These are phyloP conservation scores for Cytospora schulzeri DNA, from an alignment of 2,329 filamentous ascomycete genomes.

Conservation along the genomic window DNA sequence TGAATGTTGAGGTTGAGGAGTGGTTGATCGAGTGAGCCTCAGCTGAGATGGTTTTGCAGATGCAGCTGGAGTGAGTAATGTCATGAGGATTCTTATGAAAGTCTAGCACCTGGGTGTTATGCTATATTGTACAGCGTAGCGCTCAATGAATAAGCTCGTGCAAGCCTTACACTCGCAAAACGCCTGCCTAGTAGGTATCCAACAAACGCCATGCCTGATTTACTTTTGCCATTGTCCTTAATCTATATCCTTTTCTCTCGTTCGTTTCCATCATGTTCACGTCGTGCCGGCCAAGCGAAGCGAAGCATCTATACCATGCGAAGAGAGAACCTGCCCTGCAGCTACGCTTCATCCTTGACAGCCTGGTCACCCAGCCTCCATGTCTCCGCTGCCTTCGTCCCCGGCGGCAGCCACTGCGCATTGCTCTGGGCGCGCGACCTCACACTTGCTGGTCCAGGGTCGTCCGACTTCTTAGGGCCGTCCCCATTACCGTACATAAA, in stretches of 20 bases:
- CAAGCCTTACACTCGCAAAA: slow-evolving; percentile 6
- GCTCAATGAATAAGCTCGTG: slow-evolving; percentile 2
- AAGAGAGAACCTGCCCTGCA: neutral
- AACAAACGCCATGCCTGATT: slow-evolving; percentile 13
- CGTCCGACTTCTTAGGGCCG: slow-evolving; percentile 61
- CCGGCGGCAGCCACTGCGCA: slow-evolving; percentile 71
- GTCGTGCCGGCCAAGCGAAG: neutral
- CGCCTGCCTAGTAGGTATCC: slow-evolving; percentile 1
- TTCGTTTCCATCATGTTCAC: neutral
- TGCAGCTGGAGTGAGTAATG: neutral
- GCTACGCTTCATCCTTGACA: slow-evolving; percentile 24
- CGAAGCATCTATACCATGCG: neutral
- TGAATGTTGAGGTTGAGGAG: slow-evolving; percentile 79
- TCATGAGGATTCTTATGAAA: neutral
- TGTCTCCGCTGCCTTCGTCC: slow-evolving; percentile 84
- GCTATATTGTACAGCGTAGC: neutral
- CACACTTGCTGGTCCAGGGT: slow-evolving; percentile 43
- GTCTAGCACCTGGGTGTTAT: neutral
- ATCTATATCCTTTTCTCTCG: slow-evolving; percentile 8
- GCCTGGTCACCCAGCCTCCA: slow-evolving; percentile 58
- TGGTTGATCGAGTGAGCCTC: slow-evolving; percentile 65
- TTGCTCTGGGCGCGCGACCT: slow-evolving; percentile 46
- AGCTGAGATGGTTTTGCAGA: neutral
- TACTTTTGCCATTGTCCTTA: slow-evolving; percentile 7
- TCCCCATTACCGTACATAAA: slow-evolving; percentile 45